Evolutionary conservation across 495 filamentous ascomycete species (phyloP), one percentile per base, ranked within the genome.

Genomic region (Aspergillus cristatus): DNA sequence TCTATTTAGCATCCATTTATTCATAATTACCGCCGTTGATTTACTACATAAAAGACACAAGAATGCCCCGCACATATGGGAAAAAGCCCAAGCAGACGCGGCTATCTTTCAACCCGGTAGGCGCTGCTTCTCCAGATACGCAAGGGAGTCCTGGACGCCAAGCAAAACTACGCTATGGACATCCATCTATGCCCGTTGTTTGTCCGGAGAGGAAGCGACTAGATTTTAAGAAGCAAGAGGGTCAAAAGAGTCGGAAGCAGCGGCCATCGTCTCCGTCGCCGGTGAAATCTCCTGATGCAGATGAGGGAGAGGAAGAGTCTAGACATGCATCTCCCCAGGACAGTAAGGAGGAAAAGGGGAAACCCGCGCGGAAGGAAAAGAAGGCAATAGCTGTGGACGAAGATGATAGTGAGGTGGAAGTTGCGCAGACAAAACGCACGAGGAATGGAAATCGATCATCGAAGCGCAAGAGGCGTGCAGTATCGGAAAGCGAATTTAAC

Each of bases 71-170:
- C 54, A 60, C 51, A 37, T 47, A 55, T 11, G 45, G 46, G 14
- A 68, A 65, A 41, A n/a, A n/a, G n/a, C 51, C 54, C 40, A 70
- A 68, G 47, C 67, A 71, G 50, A 66, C 69, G 31, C 65, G 65
- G 35, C 65, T 72, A 31, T 45, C 62, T 16, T 72, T 71, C 38
- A 54, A 54, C 11, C 48, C 65, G 11, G 28, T 57, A 15, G 40
- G 51, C 18, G 48, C 55, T 3, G 41, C 53, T 12, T 32, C 45
- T 0, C 34, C 37, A 3, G 34, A 40, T 34, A 37, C 15, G 7
- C 30, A 38, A 14, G 16, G 38, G 0, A 16, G 29, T 36, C 34
- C 36, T 18, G 20, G 20, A 8, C 58, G 62, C 25, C 53, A 48
- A 13, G 57, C 67, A 7, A 64, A 43, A 16, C 46, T 72, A 14